Percentiles rank a stretch among this genome's conserved stretches.
Evolutionary conservation across 2,329 filamentous ascomycete species (phyloP).

Genomic region (Huntiella omanensis): DNA sequence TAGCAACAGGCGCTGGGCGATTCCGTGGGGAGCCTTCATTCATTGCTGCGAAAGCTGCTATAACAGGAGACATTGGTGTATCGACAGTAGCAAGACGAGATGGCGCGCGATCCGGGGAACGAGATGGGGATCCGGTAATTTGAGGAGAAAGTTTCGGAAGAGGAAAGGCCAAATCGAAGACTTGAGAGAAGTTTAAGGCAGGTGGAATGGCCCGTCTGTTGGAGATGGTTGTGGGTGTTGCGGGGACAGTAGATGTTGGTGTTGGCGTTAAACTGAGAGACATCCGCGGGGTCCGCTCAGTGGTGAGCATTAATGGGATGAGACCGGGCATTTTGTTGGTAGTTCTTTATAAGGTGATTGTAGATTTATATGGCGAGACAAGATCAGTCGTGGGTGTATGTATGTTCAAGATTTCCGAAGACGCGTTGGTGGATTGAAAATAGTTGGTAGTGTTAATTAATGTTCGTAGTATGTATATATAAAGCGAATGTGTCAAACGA

Average conservation of each 20-base stretch:
- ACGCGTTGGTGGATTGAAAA: too few relatives aligned
- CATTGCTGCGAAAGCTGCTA: not conserved
- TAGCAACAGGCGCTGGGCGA: constrained; percentile 11
- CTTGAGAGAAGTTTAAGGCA: constrained; percentile 7
- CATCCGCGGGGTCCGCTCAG: constrained; percentile 9
- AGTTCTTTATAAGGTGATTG: not conserved
- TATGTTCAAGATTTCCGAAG: too few relatives aligned
- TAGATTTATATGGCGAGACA: not conserved
- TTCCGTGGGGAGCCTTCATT: constrained; percentile 2
- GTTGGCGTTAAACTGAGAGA: constrained; percentile 11
- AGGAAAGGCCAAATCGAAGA: constrained; percentile 9
- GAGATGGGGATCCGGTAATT: not conserved
- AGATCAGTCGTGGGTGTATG: too few relatives aligned
- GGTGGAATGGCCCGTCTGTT: not conserved
- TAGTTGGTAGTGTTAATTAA: too few relatives aligned
- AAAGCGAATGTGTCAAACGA: too few relatives aligned
- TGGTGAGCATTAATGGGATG: constrained; percentile 18
- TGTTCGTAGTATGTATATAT: too few relatives aligned
- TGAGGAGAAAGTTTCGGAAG: constrained; percentile 8
- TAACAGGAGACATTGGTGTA: not conserved
- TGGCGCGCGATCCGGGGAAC: constrained; percentile 14
- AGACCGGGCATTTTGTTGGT: constrained; percentile 16
- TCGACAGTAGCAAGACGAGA: constrained; percentile 15
- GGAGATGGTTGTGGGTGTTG: not conserved
- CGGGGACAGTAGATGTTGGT: constrained; percentile 7